Percentiles rank a stretch among this genome's conserved stretches.
Evolutionary conservation across 257 asterid genomes (phyloP).

Genomic region (Solanum gracilifrons): DNA sequence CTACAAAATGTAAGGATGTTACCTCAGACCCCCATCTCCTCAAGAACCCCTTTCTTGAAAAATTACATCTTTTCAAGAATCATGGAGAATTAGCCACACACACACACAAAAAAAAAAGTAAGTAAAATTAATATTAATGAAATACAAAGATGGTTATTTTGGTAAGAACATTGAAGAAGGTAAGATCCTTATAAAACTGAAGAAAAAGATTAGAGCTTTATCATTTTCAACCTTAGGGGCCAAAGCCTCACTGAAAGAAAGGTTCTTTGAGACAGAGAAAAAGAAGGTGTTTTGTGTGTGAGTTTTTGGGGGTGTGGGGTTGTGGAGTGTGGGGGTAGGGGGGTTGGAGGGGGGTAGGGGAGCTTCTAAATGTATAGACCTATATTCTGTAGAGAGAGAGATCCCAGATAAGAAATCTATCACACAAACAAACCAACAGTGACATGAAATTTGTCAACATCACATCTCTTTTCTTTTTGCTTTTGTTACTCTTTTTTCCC

Average conservation of each 20-base stretch:
- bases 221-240: conserved; percentile 51
- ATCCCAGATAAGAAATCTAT: conserved; percentile 6
- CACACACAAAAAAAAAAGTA: neutral
- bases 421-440: conserved; percentile 1
- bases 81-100: conserved; percentile 25
- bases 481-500: neutral
- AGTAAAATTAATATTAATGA: conserved; percentile 6
- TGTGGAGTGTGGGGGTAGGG: neutral
- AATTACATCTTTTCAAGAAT: conserved; percentile 23
- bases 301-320: neutral
- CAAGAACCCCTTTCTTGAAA: conserved; percentile 26
- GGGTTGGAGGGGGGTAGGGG: neutral
- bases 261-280: conserved; percentile 18
- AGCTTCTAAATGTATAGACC: neutral
- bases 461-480: neutral
- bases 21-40: conserved; percentile 89
- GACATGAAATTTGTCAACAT: conserved; percentile 4
- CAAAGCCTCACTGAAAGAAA: conserved; percentile 16
- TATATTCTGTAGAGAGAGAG: neutral
- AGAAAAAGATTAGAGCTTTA: conserved; percentile 35
- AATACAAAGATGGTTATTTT: conserved; percentile 20
- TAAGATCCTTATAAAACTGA: conserved; percentile 69
- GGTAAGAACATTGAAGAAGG: conserved; percentile 62
- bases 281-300: conserved; percentile 24
- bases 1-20: conserved; percentile 19